Base-by-base conservation (phyloP, 169 alveolate genomes). In the Plasmodium vivax region DNA sequence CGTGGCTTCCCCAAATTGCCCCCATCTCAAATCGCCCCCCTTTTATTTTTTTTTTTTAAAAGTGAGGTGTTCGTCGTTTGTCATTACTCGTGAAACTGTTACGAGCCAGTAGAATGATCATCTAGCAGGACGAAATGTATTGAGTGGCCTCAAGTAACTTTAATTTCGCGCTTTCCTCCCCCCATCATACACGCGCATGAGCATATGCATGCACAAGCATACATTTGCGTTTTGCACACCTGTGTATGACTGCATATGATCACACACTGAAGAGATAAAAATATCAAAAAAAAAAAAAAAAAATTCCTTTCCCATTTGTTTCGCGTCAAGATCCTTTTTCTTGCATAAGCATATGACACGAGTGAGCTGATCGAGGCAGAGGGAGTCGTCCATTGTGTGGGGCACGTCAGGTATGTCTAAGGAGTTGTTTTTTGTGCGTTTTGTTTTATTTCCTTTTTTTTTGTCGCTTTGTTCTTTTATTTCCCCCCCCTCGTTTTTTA, bases 41-140 rank as follows among this genome's bases (percentile, higher is more conserved):
- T 85, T 79, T 87, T 79, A 54, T 56, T 85, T 36, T 88, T 88
- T 88, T 56, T 79, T 56, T 79, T 32, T 87, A 23, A 56, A 79
- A 77, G 74, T 88, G 54, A 88, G 83, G 90, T 88, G 32, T 77
- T 88, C 71, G 71, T 54, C 54, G 51, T 88, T 62, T 54, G 94
- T 88, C 77, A 19, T 56, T 79, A 88, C 47, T 56, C 56, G 16
- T 56, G n/a, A 88, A 77, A 30, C 41, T 79, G 82, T 77, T 12
- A 73, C 84, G 73, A 79, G 30, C 71, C 56, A 56, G 56, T 79
- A 74, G 93, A 85, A 38, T 56, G 88, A 38, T 72, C 58, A 88
- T 62, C 72, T 38, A 62, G 87, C 27, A 88, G 73, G 81, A 88
- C 79, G 38, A 54, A 36, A 41, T 36, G 77, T 62, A n/a, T 77